These are phyloP conservation scores for Cyberlindnera mrakii DNA, from an alignment of 805 yeast genomes.

Conservation along the genomic window DNA sequence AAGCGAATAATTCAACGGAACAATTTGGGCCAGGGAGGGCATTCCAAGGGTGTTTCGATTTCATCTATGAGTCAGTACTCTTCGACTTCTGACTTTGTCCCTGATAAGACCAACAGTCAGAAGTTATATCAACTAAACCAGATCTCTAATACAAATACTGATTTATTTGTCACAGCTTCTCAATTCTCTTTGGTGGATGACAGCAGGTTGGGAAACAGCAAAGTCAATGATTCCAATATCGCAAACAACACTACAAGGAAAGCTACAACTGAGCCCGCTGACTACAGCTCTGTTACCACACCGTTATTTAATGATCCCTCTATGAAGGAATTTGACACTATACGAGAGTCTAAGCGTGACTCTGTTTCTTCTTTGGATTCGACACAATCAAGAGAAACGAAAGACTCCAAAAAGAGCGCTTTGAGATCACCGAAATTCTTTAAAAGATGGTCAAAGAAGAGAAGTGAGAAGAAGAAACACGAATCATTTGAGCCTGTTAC, in stretches of 20 bases:
- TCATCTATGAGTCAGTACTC: constrained; percentile 23
- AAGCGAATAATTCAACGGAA: neutral
- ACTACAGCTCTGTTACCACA: neutral
- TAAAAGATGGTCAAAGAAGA: constrained; percentile 18
- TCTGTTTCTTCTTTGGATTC: neutral
- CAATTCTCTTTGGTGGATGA: constrained; percentile 26
- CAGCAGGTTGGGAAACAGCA: neutral
- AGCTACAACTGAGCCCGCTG: neutral
- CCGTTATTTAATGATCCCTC: neutral
- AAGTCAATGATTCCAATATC: neutral
- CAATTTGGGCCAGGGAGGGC: neutral
- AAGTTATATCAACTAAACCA: constrained; percentile 15
- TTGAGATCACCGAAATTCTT: constrained; percentile 19
- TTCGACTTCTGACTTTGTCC: constrained; percentile 10
- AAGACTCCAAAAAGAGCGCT: neutral
- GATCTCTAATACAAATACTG: constrained; percentile 19
- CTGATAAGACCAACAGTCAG: constrained; percentile 3
- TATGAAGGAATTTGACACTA: neutral
- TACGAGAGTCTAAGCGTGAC: neutral
- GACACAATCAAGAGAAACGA: neutral
- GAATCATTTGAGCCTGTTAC: constrained; percentile 14
- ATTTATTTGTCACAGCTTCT: constrained; percentile 34
- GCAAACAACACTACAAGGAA: neutral
- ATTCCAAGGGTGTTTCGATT: constrained; percentile 10
- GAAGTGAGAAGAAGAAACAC: constrained; percentile 11